These are phyloP conservation scores for Maudiozyma humilis DNA, from an alignment of 1,139 yeast genomes.

Conservation along the genomic window DNA sequence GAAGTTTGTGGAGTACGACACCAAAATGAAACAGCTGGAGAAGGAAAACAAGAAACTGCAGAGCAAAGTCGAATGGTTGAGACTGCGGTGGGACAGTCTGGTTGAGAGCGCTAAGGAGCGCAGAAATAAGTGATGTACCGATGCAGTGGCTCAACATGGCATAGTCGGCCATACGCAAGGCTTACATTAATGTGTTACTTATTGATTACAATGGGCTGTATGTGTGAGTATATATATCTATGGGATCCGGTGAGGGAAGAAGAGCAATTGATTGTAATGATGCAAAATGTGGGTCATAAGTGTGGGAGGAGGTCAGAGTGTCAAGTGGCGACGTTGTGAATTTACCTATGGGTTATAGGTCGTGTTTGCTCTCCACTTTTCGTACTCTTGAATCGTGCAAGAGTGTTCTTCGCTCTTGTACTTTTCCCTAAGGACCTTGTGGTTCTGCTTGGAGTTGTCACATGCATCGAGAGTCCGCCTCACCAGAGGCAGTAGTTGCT, in stretches of 20 bases:
- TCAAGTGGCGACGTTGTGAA: background rate
- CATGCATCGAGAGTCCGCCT: slow-evolving; percentile 63
- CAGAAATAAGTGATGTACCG: slow-evolving; percentile 21
- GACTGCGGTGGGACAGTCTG: slow-evolving; percentile 41
- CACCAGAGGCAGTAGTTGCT: slow-evolving; percentile 74
- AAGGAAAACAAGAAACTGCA: slow-evolving; percentile 33
- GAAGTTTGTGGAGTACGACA: slow-evolving; percentile 26
- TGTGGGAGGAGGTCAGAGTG: too few species aligned
- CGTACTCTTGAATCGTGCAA: slow-evolving; percentile 50
- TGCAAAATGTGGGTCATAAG: too few species aligned
- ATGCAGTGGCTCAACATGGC: too few species aligned
- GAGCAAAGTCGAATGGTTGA: slow-evolving; percentile 34
- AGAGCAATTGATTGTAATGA: too few species aligned
- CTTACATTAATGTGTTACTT: background rate
- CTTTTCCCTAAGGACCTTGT: slow-evolving; percentile 78
- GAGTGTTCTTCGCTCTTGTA: slow-evolving; percentile 78
- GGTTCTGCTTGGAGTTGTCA: slow-evolving; percentile 59
- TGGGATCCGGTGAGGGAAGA: too few species aligned
- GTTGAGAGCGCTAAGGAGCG: slow-evolving; percentile 41
- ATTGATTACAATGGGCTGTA: background rate
- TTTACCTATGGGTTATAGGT: background rate
- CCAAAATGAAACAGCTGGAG: slow-evolving; percentile 23
- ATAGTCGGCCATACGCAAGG: background rate
- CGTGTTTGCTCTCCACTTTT: slow-evolving; percentile 44
- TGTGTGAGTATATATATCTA: background rate